Evolutionary conservation across 257 asterid species (phyloP), one percentile per base, ranked within the genome.

Genomic region (Rauvolfia tetraphylla): DNA sequence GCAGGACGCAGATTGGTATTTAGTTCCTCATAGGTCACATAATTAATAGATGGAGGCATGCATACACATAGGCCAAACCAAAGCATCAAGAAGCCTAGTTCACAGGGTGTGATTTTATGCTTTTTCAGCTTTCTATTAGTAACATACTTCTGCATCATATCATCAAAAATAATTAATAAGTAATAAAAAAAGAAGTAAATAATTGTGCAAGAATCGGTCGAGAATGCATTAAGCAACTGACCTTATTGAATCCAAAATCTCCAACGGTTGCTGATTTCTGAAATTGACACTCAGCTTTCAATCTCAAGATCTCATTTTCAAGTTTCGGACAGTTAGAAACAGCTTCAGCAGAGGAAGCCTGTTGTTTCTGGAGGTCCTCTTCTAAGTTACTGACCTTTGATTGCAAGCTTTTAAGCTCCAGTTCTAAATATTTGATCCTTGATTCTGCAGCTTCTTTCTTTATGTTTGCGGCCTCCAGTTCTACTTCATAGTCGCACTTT

Each of bases 191-290:
- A 46, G 5, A 46, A 46, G 8, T 41, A 6, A 46, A 46, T 46
- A 46, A 7, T 46, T 46, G 51, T 63, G 58, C 25, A 63, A 33
- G 65, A 12, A 56, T 44, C 68, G 11, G 77, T 17, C 34, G 68
- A 49, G 48, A 75, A 48, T 62, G 23, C 39, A 29, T 72, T 67
- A 22, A 22, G 62, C 20, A 81, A 81, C 85, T 39, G 56, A 90
- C 97, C 96, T 90, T 90, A 83, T 83, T 86, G 79, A 81, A 80
- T 80, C 87, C 85, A 81, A 92, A 67, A 84, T 90, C 91, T 67
- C 87, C 90, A 31, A 82, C 11, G 18, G 75, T 85, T 39, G 86
- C 76, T 75, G 90, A 77, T 78, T 84, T 87, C 87, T 84, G 90
- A 71, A 48, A 78, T 72, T 76, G 86, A 80, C 84, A 82, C 38